phyloP scores from a whole-genome alignment of 1,284 basidiomycete genomes.

The Pyrrhoderma noxium region DNA sequence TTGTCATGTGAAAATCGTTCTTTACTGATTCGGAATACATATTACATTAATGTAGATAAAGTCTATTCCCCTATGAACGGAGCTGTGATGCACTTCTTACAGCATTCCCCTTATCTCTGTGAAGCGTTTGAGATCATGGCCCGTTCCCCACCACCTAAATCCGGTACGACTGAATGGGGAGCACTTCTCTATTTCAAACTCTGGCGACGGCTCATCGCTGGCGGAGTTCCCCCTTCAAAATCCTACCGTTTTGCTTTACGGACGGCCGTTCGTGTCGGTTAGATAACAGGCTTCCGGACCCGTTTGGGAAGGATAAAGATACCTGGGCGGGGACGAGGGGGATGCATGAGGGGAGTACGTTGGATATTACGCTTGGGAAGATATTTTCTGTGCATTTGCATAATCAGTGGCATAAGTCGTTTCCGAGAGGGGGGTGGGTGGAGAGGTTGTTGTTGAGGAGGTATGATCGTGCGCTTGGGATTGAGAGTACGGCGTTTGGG shows the following conservation, averaged over 20 bases:
- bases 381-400: conserved; percentile 87
- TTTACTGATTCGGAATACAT: too few species aligned
- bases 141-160: conserved; percentile 61
- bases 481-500: conserved; percentile 1
- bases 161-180: conserved; percentile 87
- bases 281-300: conserved; percentile 87
- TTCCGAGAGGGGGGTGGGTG: conserved; percentile 75
- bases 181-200: conserved; percentile 83
- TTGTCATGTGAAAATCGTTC: too few species aligned
- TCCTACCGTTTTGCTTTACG: conserved; percentile 89
- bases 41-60: conserved; percentile 52
- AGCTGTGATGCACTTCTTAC: conserved; percentile 85
- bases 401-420: conserved; percentile 86
- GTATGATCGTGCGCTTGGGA: conserved; percentile 39
- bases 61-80: conserved; percentile 83
- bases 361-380: conserved; percentile 60
- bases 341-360: conserved; percentile 53
- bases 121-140: conserved; percentile 90
- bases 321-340: conserved; percentile 49
- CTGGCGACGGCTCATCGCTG: conserved; percentile 73
- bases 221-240: conserved; percentile 70
- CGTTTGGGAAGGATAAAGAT: conserved; percentile 66
- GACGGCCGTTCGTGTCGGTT: conserved; percentile 85
- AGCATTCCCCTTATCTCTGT: conserved; percentile 88
- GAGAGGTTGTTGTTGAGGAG: conserved; percentile 60